phyloP scores from a whole-genome alignment of 2,329 filamentous ascomycete genomes.

The Emmonsia crescens region DNA sequence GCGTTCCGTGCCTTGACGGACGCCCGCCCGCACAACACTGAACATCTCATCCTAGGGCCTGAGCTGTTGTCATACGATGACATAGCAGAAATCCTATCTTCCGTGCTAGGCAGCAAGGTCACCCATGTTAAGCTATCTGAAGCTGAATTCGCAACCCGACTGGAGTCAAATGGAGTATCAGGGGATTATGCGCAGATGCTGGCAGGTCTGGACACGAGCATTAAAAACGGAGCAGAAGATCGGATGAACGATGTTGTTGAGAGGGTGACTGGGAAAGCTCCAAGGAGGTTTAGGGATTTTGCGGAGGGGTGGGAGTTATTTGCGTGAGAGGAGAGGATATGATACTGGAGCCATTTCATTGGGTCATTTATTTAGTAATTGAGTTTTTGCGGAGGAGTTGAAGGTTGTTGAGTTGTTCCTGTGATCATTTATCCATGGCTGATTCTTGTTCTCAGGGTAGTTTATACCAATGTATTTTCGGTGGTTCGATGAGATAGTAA shows the following conservation, averaged over 20 bases:
- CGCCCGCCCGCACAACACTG: constrained; percentile 9
- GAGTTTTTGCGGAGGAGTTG: too few species aligned
- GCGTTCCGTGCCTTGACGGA: constrained; percentile 12
- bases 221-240: constrained; percentile 28
- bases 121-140: constrained; percentile 26
- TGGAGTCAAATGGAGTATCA: constrained; percentile 19
- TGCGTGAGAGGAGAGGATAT: constrained; percentile 16
- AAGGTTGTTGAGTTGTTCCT: too few species aligned
- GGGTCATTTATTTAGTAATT: too few species aligned
- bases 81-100: constrained; percentile 26
- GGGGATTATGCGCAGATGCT: constrained; percentile 25
- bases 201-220: constrained; percentile 18
- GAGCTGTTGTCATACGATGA: constrained; percentile 29
- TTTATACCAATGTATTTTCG: too few species aligned
- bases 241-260: constrained; percentile 26
- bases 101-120: constrained; percentile 24
- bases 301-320: too few species aligned
- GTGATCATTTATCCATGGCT: too few species aligned
- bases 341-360: too few species aligned
- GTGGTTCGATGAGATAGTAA: too few species aligned
- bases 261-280: constrained; percentile 24
- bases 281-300: constrained; percentile 19
- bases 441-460: too few species aligned
- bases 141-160: constrained; percentile 11
- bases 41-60: constrained; percentile 26